Base-by-base conservation (phyloP, 495 filamentous ascomycete genomes). In the Zalerion maritima region DNA sequence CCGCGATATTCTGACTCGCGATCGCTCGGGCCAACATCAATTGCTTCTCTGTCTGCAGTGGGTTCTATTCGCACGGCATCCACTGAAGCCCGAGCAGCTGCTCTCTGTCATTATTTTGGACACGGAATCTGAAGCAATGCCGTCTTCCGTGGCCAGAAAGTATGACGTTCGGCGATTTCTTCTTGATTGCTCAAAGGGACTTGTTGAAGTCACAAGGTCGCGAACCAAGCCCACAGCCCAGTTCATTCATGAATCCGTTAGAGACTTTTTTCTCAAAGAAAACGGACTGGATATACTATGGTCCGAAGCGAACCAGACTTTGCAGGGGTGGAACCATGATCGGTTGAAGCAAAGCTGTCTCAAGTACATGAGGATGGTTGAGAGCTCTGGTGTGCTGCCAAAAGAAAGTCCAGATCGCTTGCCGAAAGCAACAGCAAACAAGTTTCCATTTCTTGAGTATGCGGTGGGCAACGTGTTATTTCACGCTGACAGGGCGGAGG, bases 171-270 rank as follows among this genome's bases (percentile, higher is more conserved):
- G 26, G 1, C 45, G 40, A 37, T 55, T 34, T 40, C 43, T 63
- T 6, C 34, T 55, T 1, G 44, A 41, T 28, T 51, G 29, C 5
- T 63, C 58, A 0, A 63, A 62, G 37, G 58, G 60, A 11, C 55
- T 63, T 14, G 58, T 51, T 1, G 56, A 65, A 28, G n/a, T n/a
- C n/a, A n/a, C n/a, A n/a, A n/a, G n/a, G n/a, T n/a, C n/a, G n/a
- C n/a, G n/a, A n/a, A n/a, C n/a, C n/a, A 18, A 13, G 2, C 31
- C 36, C 19, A 46, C 28, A 2, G 50, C 61, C 20, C 59, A 67
- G 35, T 67, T 67, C 35, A 64, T 67, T 25, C 59, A 67, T 33
- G 58, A 64, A 41, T 62, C 59, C 1, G 60, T 64, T 3, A 41
- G 49, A 9, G 57, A 61, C 26, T 62, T 53, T 16, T 43, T 66